Evolutionary conservation across 2,329 filamentous ascomycete species (phyloP).

Genomic region (Sclerotinia nivalis): DNA sequence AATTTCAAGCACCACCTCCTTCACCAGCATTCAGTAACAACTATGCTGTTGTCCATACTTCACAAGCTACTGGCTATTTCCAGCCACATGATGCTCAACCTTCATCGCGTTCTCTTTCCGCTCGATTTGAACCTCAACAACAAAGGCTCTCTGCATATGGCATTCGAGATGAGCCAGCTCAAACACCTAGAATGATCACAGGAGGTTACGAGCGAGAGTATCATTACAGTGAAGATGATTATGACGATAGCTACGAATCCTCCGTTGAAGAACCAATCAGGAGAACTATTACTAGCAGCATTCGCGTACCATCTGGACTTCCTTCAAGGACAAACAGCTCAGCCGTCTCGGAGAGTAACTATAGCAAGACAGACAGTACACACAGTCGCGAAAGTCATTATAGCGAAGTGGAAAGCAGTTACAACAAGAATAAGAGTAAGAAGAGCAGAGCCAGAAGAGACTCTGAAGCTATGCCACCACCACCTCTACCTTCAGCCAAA

Average conservation of each 20-base stretch:
- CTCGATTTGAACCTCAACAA: constrained; percentile 34
- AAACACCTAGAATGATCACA: constrained; percentile 17
- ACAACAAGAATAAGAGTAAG: constrained; percentile 12
- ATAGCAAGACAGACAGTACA: constrained; percentile 16
- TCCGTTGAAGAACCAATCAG: constrained; percentile 9
- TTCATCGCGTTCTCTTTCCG: constrained; percentile 30
- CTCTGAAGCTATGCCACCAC: constrained; percentile 37
- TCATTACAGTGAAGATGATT: constrained; percentile 18
- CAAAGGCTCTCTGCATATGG: constrained; percentile 31
- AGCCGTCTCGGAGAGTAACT: constrained; percentile 11
- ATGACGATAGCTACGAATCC: constrained; percentile 17
- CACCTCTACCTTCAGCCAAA: constrained; percentile 23
- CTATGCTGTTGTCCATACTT: constrained; percentile 3
- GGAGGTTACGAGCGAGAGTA: constrained; percentile 19
- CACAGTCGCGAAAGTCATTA: constrained; percentile 24
- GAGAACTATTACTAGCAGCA: constrained; percentile 17
- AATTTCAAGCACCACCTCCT: constrained; percentile 22
- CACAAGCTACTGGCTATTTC: constrained; percentile 10
- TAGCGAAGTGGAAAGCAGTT: constrained; percentile 13
- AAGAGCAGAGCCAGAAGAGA: constrained; percentile 31
- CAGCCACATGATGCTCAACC: constrained; percentile 9
- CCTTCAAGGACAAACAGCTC: constrained; percentile 17
- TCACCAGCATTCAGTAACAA: constrained; percentile 20
- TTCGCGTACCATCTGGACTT: constrained; percentile 18
- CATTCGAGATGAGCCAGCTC: constrained; percentile 21